Percentiles rank a stretch among this genome's conserved stretches.
Evolutionary conservation across 2,329 filamentous ascomycete species (phyloP).

Genomic region (Aureobasidium vineae): DNA sequence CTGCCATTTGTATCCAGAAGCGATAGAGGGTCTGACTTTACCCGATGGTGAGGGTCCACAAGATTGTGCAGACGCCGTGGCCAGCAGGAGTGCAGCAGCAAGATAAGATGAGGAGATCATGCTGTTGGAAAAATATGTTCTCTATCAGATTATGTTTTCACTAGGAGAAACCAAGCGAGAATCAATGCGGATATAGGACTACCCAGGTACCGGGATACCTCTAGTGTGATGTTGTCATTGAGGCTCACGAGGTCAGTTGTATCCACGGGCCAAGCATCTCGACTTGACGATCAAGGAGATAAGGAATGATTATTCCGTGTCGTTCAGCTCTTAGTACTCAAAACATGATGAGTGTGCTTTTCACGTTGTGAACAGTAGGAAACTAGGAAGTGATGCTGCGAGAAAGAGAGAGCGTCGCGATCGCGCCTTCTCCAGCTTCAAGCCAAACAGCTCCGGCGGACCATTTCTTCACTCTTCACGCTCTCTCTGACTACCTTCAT

Average conservation of each 20-base stretch:
- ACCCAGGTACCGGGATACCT: neutral
- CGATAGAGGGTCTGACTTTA: conserved; percentile 40
- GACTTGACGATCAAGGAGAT: too few species aligned
- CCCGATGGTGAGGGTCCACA: neutral
- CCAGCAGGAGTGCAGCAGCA: neutral
- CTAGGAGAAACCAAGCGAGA: neutral
- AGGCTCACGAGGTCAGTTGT: too few species aligned
- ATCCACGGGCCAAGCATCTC: too few species aligned
- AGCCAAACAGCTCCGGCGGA: neutral
- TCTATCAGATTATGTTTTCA: neutral
- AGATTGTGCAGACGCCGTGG: neutral
- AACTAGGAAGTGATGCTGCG: neutral
- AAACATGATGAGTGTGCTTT: too few species aligned
- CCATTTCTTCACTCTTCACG: neutral
- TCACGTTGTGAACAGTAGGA: too few species aligned
- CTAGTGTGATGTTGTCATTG: too few species aligned
- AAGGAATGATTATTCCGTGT: too few species aligned
- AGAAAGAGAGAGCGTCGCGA: neutral
- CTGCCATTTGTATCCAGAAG: conserved; percentile 44
- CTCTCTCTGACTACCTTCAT: neutral
- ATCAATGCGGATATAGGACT: neutral
- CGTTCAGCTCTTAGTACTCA: too few species aligned
- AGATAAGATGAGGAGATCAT: neutral
- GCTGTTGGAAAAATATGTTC: too few species aligned
- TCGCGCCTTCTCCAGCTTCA: neutral